Evolutionary conservation across 345 rosid species (phyloP), one percentile per base, ranked within the genome.

Genomic region (Aethionema arabicum): DNA sequence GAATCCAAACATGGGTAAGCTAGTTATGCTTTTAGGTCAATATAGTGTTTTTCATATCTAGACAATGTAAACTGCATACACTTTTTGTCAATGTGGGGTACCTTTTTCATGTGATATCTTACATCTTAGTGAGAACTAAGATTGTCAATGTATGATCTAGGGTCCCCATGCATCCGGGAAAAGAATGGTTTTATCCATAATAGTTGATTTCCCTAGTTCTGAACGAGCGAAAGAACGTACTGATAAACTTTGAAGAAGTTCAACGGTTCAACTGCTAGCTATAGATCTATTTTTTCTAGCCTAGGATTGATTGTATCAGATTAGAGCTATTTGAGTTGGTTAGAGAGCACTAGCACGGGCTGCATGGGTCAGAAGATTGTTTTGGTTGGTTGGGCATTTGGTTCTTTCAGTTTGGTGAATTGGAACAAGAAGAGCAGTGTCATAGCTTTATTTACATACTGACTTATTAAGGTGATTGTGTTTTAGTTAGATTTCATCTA

Each of bases 1-100:
- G 82, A 83, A 38, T 67, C 45, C 63, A 70, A 51, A 29, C 42
- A 70, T 77, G 80, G 97, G 97, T 90, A 62, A 56, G 80, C 66
- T 21, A 56, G 57, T 46, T 13, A 49, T 52, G 57, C 59, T 39
- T 31, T 60, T 61, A 11, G 42, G 10, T 45, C 50, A 54, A 37
- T 38, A 27, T 52, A 7, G 15, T 57, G 15, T 37, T 35, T 33
- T 39, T 47, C 7, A 8, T 40, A 32, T 35, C 5, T 56, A 49
- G 48, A 30, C 10, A 21, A 48, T 49, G 63, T 30, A 45, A 47
- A 36, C 39, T 45, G 48, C 61, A 44, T 36, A 38, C 36, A 39
- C 12, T 54, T 53, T 21, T 53, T 46, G 55, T 53, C 10, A 38
- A 36, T 16, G 47, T 43, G 32, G 29, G 40, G 6, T 59, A 35